Base-by-base conservation (phyloP, 2,329 filamentous ascomycete species). In the Exophiala spinifera region DNA sequence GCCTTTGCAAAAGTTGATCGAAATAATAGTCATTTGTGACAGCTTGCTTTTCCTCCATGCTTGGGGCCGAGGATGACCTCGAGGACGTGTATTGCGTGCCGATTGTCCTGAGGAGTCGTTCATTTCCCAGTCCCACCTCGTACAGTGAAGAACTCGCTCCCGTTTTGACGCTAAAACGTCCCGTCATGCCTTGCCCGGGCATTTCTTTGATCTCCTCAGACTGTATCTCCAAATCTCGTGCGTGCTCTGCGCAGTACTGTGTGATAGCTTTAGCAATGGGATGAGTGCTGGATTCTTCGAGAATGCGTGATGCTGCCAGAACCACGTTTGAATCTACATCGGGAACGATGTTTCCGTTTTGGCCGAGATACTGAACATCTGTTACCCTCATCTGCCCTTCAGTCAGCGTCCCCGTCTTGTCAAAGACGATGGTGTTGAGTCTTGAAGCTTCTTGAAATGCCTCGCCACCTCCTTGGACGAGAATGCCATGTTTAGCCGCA, bases 361-460 rank as follows among this genome's bases (percentile, higher is more conserved):
- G 63, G 20, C 66, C 61, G 37, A 77, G 64, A 14, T 75, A 51
- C 53, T 74, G 71, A 59, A 80, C 72, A 15, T 82, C 76, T 4
- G 79, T 79, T 1, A 85, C 78, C 42, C 72, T 74, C 20, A 82
- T 75, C 43, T 80, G 78, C n/a, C 78, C 80, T 63, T 86, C 75
- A 0, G 89, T 94, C 54, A 95, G 74, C 0, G 89, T 95, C 1
- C 89, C 89, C 0, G 89, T 95, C 76, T 95, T 94, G 77, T 95
- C 89, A 67, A 95, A 94, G 1, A 94, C 87, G 36, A 94, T 84
- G 49, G 85, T 86, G 67, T 90, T 84, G 42, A 91, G 78, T 10
- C 81, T 82, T 67, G 87, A 91, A 3, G 89, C 89, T 72, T 90
- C 89, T 68, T 92, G 88, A 66, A 94, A 92, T 0, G 89, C 89